phyloP scores from a whole-genome alignment of 2,329 filamentous ascomycete species.

The Biscogniauxia marginata region DNA sequence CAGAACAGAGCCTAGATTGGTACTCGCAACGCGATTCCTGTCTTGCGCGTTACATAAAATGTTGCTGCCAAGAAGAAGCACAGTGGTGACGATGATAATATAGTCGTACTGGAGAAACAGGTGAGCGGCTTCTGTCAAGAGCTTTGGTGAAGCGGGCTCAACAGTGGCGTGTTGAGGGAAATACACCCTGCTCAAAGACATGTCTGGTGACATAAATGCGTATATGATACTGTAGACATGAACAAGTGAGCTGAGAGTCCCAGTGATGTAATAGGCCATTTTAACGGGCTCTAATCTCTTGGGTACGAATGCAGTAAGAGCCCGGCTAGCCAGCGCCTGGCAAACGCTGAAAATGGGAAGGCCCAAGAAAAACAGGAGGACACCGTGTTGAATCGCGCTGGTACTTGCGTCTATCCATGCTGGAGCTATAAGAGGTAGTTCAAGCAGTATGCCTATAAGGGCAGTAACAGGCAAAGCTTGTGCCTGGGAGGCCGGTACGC shows the following conservation, averaged over 20 bases:
- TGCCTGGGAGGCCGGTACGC: not conserved
- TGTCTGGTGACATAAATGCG: not conserved
- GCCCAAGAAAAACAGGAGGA: slow-evolving; percentile 2
- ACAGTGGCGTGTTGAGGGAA: slow-evolving; percentile 2
- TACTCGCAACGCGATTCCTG: too few species aligned
- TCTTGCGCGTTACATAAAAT: too few species aligned
- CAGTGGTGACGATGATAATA: slow-evolving; percentile 4
- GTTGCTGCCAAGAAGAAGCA: slow-evolving; percentile 6
- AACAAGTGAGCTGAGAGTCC: slow-evolving; percentile 1
- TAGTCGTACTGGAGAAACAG: slow-evolving; percentile 7
- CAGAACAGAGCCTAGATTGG: not conserved
- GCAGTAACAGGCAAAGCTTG: slow-evolving; percentile 5
- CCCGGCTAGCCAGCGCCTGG: not conserved
- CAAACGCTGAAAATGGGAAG: not conserved
- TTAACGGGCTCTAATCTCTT: not conserved
- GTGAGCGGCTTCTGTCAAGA: slow-evolving; percentile 5
- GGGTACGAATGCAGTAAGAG: too few species aligned
- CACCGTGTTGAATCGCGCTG: not conserved
- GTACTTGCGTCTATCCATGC: not conserved
- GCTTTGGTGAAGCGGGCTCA: not conserved
- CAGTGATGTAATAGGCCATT: slow-evolving; percentile 3
- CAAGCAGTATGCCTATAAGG: slow-evolving; percentile 1
- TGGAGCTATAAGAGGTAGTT: slow-evolving; percentile 2
- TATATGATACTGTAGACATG: slow-evolving; percentile 2
- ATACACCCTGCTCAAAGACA: slow-evolving; percentile 2